Percentiles rank a stretch among this genome's conserved stretches.
Conservation (phyloP, 2,329 filamentous ascomycete genomes). For the Trichophyton equinum region DNA sequence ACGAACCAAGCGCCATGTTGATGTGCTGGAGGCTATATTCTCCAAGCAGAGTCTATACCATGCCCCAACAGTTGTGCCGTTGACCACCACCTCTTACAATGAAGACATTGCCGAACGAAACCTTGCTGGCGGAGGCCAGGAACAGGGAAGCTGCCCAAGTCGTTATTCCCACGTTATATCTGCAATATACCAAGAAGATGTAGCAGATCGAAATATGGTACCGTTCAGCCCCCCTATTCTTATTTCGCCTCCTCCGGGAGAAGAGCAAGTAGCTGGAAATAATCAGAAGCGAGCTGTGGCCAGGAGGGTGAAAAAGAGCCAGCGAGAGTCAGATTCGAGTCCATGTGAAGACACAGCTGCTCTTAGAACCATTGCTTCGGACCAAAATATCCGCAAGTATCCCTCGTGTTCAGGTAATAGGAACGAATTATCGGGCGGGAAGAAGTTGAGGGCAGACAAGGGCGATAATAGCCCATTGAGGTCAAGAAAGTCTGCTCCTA, state of each 20-base stretch:
- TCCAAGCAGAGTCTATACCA: conserved; percentile 23
- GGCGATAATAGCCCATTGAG: conserved; percentile 3
- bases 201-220: conserved; percentile 30
- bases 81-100: conserved; percentile 27
- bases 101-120: conserved; percentile 35
- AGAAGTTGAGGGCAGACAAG: not conserved
- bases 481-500: conserved; percentile 6
- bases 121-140: conserved; percentile 4
- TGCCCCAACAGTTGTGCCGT: conserved; percentile 17
- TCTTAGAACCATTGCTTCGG: conserved; percentile 13
- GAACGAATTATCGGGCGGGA: not conserved
- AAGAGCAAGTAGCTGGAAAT: not conserved
- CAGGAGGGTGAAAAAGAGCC: not conserved
- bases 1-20: conserved; percentile 26
- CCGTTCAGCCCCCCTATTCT: conserved; percentile 12
- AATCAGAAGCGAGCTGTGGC: not conserved
- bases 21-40: conserved; percentile 30
- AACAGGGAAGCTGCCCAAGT: not conserved
- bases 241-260: not conserved
- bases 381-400: conserved; percentile 16
- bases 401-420: not conserved
- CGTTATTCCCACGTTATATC: conserved; percentile 24
- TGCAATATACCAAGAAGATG: conserved; percentile 30
- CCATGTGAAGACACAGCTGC: not conserved
- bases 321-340: not conserved